Evolutionary conservation across 805 yeast genomes (phyloP), one percentile per base, ranked within the genome.

Genomic region (Ogataea pini): DNA sequence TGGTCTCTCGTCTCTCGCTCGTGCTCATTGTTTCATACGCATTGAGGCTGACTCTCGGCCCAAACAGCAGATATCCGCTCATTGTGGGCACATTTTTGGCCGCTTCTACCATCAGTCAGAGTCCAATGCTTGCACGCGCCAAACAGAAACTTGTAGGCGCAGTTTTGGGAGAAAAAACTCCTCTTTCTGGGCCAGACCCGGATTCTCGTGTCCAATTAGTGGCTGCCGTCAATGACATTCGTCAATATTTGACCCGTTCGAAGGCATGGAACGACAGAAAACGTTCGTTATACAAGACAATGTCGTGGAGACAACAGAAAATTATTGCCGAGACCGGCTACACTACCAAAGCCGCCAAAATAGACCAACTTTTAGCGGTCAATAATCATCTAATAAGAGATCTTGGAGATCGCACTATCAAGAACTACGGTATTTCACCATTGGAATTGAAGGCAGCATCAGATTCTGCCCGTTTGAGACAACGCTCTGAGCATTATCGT

Each of bases 291-390:
- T 75, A 71, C 62, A 74, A 73, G 51, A 56, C 72, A 54, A 69
- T 84, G 77, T 61, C 77, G 4, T 72, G 77, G 72, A 67, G 77
- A 45, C 89, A 83, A 53, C 87, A 83, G 58, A 66, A 72, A 12
- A 61, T 80, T 27, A 80, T 82, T 19, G 71, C 69, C 9, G 66
- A 73, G 19, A 71, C 78, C 1, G 83, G 85, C 0, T 83, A 86
- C 68, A 52, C 75, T 24, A 65, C 70, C 17, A 82, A 86, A 55
- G 63, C 87, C 42, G 64, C 71, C 14, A 53, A 59, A 7, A 72
- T 83, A 0, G 88, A 85, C 49, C 50, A 55, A 1, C 68, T 75
- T 10, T 72, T 82, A 4, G 63, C 56, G 4, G 59, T 57, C 9
- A 89, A 89, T 64, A 75, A 73, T 45, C 54, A 55, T 3, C 53